Base-by-base conservation (phyloP, 2,329 filamentous ascomycete genomes). In the Chaetomiaceae sp. region DNA sequence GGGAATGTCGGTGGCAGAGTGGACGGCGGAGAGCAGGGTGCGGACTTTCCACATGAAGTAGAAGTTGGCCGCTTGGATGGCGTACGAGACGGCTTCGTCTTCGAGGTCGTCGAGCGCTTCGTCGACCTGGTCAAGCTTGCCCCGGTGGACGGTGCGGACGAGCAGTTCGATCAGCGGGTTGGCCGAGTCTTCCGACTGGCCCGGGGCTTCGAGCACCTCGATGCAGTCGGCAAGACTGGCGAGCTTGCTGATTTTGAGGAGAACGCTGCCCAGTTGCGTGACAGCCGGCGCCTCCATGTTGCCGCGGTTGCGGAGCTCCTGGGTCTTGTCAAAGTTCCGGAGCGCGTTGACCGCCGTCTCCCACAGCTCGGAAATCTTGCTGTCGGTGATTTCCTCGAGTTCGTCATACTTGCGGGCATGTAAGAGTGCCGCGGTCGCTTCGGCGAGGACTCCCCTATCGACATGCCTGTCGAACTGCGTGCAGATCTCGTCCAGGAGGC, bases 41-140 rank as follows among this genome's bases (percentile, higher is more conserved):
- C 80, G 78, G 18, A 85, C 77, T 62, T 93, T 91, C 93, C 93
- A 98, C 81, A 95, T 88, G 62, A 96, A 95, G 68, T 96, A 97
- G 67, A 94, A 88, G 38, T 89, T 75, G 41, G 85, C 75, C 2
- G 83, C 76, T 54, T 86, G 84, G 58, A 94, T 85, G 24, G 88
- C 84, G 57, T 83, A 84, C 2, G 79, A 74, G 6, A 88, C 82
- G 35, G 93, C 73, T 53, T 87, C 82, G 55, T 93, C 86, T 64
- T 97, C 91, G 11, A 87, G 71, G 35, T 81, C 81, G 52, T 89
- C 85, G 20, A 83, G 74, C 12, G 85, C 83, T 35, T 83, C 78
- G 45, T 88, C 80, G 3, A 81, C 70, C 44, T 84, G 81, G 42
- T 78, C 75, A 36, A 83, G 80, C 41, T 83, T 75, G 40, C 88